These are phyloP conservation scores for Scutellaria galericulata DNA, from an alignment of 257 asterid genomes.

Conservation along the genomic window DNA sequence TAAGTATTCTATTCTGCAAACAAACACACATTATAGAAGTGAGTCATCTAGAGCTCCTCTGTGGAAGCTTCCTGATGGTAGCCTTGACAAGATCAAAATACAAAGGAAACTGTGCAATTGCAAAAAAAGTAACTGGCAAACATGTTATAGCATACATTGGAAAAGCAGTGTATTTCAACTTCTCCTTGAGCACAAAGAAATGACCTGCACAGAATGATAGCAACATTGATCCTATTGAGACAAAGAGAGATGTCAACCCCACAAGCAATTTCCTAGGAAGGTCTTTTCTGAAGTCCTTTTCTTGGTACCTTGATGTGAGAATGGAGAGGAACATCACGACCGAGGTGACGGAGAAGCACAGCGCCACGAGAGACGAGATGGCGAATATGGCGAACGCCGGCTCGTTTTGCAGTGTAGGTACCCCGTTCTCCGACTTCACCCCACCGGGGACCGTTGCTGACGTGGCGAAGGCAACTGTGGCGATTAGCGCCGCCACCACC, in stretches of 20 bases:
- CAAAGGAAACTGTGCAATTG: constrained; percentile 48
- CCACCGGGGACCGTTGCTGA: constrained; percentile 63
- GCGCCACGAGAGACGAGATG: constrained; percentile 51
- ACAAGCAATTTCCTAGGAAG: constrained; percentile 52
- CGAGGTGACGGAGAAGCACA: constrained; percentile 59
- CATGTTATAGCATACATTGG: constrained; percentile 49
- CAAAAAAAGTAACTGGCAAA: constrained; percentile 59
- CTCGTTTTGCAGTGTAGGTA: constrained; percentile 38
- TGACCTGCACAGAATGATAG: constrained; percentile 66
- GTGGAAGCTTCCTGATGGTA: constrained; percentile 40
- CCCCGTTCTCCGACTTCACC: constrained; percentile 31
- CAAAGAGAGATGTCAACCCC: constrained; percentile 54
- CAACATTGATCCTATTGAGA: constrained; percentile 54
- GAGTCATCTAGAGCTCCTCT: constrained; percentile 39
- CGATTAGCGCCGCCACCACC: constrained; percentile 64
- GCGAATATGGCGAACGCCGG: constrained; percentile 52
- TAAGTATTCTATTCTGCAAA: background rate
- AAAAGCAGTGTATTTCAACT: constrained; percentile 35
- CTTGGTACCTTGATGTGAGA: constrained; percentile 60
- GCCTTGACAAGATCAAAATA: constrained; percentile 57
- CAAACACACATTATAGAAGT: background rate
- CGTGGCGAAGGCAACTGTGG: constrained; percentile 69
- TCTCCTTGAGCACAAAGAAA: constrained; percentile 44
- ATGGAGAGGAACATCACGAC: constrained; percentile 60
- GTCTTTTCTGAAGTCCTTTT: constrained; percentile 42